Evolutionary conservation across 2,329 filamentous ascomycete genomes (phyloP), one percentile per base, ranked within the genome.

Genomic region (Pezicula rhizophila): DNA sequence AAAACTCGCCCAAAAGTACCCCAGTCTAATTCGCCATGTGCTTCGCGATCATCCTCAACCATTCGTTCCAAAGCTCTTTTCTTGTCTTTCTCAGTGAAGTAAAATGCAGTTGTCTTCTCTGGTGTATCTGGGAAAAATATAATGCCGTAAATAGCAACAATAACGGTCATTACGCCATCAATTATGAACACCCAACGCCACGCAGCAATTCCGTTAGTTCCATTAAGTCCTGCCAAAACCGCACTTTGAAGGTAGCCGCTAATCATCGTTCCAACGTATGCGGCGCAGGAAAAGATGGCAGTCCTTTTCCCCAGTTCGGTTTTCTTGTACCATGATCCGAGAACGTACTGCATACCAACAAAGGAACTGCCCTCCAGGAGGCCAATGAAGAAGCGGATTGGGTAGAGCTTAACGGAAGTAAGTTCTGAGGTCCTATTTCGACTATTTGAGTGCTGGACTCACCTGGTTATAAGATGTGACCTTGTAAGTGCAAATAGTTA

Each of bases 261-360:
- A 43, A 82, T 76, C 71, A 82, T 75, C 0, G 75, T 79, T 0
- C 78, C 78, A 0, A 75, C 76, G 3, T 80, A 66, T 0, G 77
- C 78, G 2, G 73, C 76, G 3, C 75, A 71, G 0, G 76, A 79
- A 60, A 81, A 82, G 45, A 82, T 73, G 11, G 76, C 78, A 18
- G 70, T 75, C 8, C 79, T 70, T 61, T 80, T 82, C 3, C 76
- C 78, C 0, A 82, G 72, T 60, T 81, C 78, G 25, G 68, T 66
- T 50, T 73, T 71, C 0, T 72, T 79, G 58, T 80, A 81, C 78
- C 78, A 81, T 0, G 71, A 73, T 2, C 77, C 77, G 0, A 80
- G 66, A 49, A 80, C 72, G 53, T 78, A 80, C 52, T 79, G 76
- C 0, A 75, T 68, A 12, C 74, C 74, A 7, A 76, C 72, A 48